Base-by-base conservation (phyloP, 805 yeast species). In the Hanseniaspora lachancei region DNA sequence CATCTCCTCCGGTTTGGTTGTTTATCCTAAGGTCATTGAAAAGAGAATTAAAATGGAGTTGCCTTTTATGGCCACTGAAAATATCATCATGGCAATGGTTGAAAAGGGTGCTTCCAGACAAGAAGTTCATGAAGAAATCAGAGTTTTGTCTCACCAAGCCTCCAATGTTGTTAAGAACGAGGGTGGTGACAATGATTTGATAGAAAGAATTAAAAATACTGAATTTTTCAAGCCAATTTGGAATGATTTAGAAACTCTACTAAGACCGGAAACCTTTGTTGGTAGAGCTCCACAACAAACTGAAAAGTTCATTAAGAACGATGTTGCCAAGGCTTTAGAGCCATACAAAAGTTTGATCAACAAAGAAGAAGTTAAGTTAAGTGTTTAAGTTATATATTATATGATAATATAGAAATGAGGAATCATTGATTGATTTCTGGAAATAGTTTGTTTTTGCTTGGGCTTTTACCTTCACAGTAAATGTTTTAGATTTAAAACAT, bases 51-150 rank as follows among this genome's bases (percentile, higher is more conserved):
- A 68, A 69, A 78, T 96, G 53, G 98, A 93, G 73, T 77, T 93
- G 67, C 98, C 98, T 63, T 93, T 93, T 78, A 93, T 93, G 98
- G 98, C 98, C 62, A 93, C 98, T 57, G 98, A 93, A 75, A 93
- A 93, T 74, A 80, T 93, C 70, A 93, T 93, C 71, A 93, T 93
- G 98, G 98, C 98, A 54, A 93, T 93, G 97, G 98, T 93, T 57
- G 95, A 89, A 73, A 84, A 84, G 70, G 97, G 97, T 64, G 97
- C 86, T 35, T 89, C 95, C 35, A 85, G 98, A 79, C 98, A 93
- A 77, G 96, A 91, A 57, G 91, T 96, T 67, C 98, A 93, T 72
- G 98, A 93, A 76, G 85, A 86, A 73, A 89, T 93, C 73, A 83
- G 98, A 73, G 97, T 93, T 34, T 77, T 93, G 58, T 87, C 96